phyloP scores from a whole-genome alignment of 257 asterid genomes.

The Lavandula angustifolia region DNA sequence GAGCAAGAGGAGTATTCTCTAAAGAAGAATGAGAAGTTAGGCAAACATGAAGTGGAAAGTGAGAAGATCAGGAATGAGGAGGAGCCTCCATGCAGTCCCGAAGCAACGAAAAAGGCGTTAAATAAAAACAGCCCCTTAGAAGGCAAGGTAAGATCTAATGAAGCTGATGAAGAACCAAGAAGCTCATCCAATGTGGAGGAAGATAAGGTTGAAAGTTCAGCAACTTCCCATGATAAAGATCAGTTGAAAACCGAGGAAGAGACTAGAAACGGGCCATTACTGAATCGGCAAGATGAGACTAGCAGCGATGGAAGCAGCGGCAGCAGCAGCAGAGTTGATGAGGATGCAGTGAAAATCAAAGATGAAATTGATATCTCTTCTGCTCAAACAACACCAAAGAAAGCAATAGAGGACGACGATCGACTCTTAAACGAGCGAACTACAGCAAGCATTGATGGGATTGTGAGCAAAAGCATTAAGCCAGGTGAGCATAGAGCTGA shows the following conservation, averaged over 20 bases:
- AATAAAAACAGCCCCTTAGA: conserved; percentile 18
- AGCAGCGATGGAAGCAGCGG: conserved; percentile 17
- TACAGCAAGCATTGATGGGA: conserved; percentile 32
- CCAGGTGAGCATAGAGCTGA: conserved; percentile 65
- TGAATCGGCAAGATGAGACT: conserved; percentile 39
- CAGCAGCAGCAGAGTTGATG: conserved; percentile 49
- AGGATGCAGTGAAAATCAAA: conserved; percentile 37
- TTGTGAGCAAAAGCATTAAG: conserved; percentile 26
- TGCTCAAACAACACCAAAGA: conserved; percentile 32
- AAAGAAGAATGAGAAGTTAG: conserved; percentile 19
- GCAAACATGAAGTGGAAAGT: conserved; percentile 11
- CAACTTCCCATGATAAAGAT: conserved; percentile 28
- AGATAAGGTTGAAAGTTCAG: conserved; percentile 22
- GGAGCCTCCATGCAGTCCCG: neutral
- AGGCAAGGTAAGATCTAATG: conserved; percentile 33
- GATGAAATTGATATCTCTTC: conserved; percentile 24
- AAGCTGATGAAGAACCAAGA: conserved; percentile 43
- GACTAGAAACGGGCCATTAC: conserved; percentile 30
- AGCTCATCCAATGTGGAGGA: conserved; percentile 34
- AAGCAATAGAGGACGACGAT: conserved; percentile 29
- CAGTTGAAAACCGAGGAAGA: conserved; percentile 37
- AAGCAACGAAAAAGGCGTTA: conserved; percentile 31
- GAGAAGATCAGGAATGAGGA: neutral
- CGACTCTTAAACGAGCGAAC: conserved; percentile 33
- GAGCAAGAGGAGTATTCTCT: conserved; percentile 41